A percentile compares a stretch with the other conserved stretches of the same genome.
Conservation (phyloP, 2,329 filamentous ascomycete genomes). For the Alternaria sp. region DNA sequence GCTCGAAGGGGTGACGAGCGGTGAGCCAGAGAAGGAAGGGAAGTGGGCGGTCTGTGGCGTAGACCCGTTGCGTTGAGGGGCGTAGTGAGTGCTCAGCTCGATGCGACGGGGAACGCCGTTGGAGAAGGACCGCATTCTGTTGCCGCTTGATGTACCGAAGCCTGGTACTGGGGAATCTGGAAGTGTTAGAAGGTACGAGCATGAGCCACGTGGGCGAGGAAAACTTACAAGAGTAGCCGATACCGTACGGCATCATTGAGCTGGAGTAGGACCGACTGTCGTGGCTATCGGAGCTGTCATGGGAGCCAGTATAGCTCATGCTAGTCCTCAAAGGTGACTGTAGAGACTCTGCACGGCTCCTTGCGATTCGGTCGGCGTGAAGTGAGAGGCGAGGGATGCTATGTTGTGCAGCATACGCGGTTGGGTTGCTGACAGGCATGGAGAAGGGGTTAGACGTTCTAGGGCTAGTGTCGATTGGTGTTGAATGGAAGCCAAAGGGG, state of each 20-base stretch:
- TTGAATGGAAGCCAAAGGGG: slow-evolving; percentile 51
- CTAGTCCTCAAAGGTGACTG: slow-evolving; percentile 57
- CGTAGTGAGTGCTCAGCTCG: slow-evolving; percentile 52
- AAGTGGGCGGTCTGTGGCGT: slow-evolving; percentile 53
- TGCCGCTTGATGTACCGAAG: slow-evolving; percentile 49
- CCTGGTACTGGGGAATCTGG: slow-evolving; percentile 51
- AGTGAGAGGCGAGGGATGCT: slow-evolving; percentile 54
- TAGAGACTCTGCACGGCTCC: slow-evolving; percentile 53
- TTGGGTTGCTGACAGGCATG: slow-evolving; percentile 42
- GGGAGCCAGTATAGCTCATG: slow-evolving; percentile 54
- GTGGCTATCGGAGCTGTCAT: slow-evolving; percentile 33
- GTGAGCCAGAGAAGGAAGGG: slow-evolving; percentile 51
- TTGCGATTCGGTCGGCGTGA: slow-evolving; percentile 53
- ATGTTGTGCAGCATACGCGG: slow-evolving; percentile 49
- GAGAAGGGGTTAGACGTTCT: slow-evolving; percentile 52
- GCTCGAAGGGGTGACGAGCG: slow-evolving; percentile 49
- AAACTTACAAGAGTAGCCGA: slow-evolving; percentile 50
- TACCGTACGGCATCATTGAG: slow-evolving; percentile 50
- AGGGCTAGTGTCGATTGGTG: slow-evolving; percentile 46
- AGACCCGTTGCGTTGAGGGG: slow-evolving; percentile 42
- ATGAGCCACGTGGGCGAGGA: not conserved
- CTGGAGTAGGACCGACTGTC: slow-evolving; percentile 41
- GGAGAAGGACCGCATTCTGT: slow-evolving; percentile 52
- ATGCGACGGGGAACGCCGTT: slow-evolving; percentile 50
- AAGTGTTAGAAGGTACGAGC: slow-evolving; percentile 20